phyloP scores from a whole-genome alignment of 140 eudicot species.

The Senecio squalidus region DNA sequence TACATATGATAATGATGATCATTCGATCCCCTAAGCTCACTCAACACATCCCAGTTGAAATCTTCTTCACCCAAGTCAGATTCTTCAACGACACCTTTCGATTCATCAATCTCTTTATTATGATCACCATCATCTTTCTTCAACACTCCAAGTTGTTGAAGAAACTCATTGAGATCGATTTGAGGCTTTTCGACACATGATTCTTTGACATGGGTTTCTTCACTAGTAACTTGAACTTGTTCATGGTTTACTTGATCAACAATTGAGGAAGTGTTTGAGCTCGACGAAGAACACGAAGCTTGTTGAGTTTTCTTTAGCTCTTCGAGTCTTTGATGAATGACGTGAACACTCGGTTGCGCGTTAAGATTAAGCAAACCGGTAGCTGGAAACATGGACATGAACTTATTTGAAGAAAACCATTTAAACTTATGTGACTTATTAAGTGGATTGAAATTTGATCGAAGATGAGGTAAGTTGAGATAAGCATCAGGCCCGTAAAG shows the following conservation, averaged over 20 bases:
- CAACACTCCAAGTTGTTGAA: constrained; percentile 75
- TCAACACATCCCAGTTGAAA: constrained; percentile 68
- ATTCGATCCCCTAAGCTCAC: constrained; percentile 46
- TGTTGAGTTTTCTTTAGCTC: constrained; percentile 57
- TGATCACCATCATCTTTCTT: constrained; percentile 44
- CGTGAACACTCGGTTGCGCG: constrained; percentile 89
- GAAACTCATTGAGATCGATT: constrained; percentile 88
- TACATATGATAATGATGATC: constrained; percentile 28
- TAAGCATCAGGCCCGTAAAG: constrained; percentile 90
- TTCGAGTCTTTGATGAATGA: constrained; percentile 86
- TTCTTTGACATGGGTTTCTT: constrained; percentile 29
- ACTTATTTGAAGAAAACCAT: constrained; percentile 79
- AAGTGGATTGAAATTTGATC: constrained; percentile 73
- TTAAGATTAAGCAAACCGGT: constrained; percentile 75
- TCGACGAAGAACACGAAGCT: constrained; percentile 47
- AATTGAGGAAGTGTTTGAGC: constrained; percentile 36
- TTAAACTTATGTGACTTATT: constrained; percentile 78
- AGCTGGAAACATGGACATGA: constrained; percentile 51
- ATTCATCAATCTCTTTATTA: constrained; percentile 34
- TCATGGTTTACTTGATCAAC: constrained; percentile 23
- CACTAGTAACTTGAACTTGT: constrained; percentile 16
- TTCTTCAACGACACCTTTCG: constrained; percentile 30
- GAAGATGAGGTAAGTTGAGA: constrained; percentile 84
- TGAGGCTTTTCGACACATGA: constrained; percentile 75
- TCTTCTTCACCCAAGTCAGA: constrained; percentile 31